A percentile compares a stretch with the other conserved stretches of the same genome.
Evolutionary conservation across 768 basidiomycete genomes (phyloP).

Genomic region (Tricholomella constricta): DNA sequence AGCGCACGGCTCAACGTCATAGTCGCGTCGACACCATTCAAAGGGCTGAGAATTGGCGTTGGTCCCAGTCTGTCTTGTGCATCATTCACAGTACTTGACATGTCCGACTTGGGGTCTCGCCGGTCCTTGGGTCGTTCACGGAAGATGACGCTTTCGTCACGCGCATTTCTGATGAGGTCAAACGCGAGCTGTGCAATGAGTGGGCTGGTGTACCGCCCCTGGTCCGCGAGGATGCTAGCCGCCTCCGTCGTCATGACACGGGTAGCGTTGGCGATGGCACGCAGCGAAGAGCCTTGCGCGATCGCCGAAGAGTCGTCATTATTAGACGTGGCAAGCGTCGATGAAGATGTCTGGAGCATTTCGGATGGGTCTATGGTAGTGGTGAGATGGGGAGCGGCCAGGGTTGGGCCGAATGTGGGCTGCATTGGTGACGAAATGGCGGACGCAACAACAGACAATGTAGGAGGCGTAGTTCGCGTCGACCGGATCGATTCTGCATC

Average conservation of each 20-base stretch:
- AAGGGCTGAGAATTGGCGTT: constrained; percentile 44
- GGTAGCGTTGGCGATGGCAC: constrained; percentile 80
- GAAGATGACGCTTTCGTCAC: constrained; percentile 60
- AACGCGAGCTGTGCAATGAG: constrained; percentile 67
- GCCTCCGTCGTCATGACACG: constrained; percentile 86
- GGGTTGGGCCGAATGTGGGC: constrained; percentile 37
- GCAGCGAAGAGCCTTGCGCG: constrained; percentile 65
- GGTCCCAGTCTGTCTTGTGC: constrained; percentile 35
- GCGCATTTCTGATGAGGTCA: constrained; percentile 65
- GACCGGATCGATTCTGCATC: constrained; percentile 42
- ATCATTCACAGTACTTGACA: constrained; percentile 18
- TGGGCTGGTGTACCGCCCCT: constrained; percentile 61
- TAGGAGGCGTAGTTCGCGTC: constrained; percentile 20
- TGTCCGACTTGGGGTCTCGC: constrained; percentile 32
- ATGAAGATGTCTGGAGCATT: constrained; percentile 21
- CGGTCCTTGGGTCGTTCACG: constrained; percentile 52
- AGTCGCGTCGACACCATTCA: constrained; percentile 44
- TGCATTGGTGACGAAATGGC: constrained; percentile 42
- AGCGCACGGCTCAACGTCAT: constrained; percentile 50
- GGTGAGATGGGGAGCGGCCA: constrained; percentile 46
- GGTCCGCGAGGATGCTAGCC: constrained; percentile 70
- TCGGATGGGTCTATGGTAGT: constrained; percentile 37
- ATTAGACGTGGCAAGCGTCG: constrained; percentile 19
- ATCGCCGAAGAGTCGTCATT: constrained; percentile 28
- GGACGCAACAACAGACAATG: constrained; percentile 27